These are phyloP conservation scores for Alternaria ventricosa DNA, from an alignment of 2,329 filamentous ascomycete species.

Conservation along the genomic window DNA sequence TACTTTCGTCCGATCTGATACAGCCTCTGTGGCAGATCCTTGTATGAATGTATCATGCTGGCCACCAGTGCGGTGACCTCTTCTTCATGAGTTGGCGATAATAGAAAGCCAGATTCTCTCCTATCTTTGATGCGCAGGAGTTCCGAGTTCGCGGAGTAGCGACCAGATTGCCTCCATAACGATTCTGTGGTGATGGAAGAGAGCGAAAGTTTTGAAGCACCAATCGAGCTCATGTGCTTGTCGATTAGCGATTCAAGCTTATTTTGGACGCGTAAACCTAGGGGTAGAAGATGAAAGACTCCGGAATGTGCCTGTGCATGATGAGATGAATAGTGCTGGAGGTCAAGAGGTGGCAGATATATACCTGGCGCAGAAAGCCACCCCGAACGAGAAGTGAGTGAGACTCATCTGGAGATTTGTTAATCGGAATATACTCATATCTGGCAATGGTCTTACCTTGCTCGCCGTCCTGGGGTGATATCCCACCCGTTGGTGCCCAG, in stretches of 20 bases:
- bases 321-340: slow-evolving; percentile 20
- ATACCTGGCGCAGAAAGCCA: slow-evolving; percentile 55
- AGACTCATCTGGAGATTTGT: slow-evolving; percentile 40
- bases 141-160: slow-evolving; percentile 79
- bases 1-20: slow-evolving; percentile 97
- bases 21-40: slow-evolving; percentile 80
- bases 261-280: slow-evolving; percentile 84
- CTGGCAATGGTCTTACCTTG: slow-evolving; percentile 37
- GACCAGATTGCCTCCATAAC: slow-evolving; percentile 83
- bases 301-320: slow-evolving; percentile 76
- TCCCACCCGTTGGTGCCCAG: slow-evolving; percentile 79
- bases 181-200: slow-evolving; percentile 86
- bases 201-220: slow-evolving; percentile 80
- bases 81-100: slow-evolving; percentile 95
- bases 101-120: slow-evolving; percentile 73
- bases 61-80: slow-evolving; percentile 87
- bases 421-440: too few species aligned
- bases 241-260: slow-evolving; percentile 88
- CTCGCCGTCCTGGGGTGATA: slow-evolving; percentile 61
- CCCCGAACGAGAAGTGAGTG: slow-evolving; percentile 54
- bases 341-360: not conserved
- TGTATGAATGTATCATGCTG: slow-evolving; percentile 78
- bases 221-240: slow-evolving; percentile 82
- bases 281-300: slow-evolving; percentile 88
- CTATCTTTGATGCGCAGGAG: slow-evolving; percentile 83